Conservation (phyloP, 2,329 filamentous ascomycete species). For the Colletotrichum sp. region DNA sequence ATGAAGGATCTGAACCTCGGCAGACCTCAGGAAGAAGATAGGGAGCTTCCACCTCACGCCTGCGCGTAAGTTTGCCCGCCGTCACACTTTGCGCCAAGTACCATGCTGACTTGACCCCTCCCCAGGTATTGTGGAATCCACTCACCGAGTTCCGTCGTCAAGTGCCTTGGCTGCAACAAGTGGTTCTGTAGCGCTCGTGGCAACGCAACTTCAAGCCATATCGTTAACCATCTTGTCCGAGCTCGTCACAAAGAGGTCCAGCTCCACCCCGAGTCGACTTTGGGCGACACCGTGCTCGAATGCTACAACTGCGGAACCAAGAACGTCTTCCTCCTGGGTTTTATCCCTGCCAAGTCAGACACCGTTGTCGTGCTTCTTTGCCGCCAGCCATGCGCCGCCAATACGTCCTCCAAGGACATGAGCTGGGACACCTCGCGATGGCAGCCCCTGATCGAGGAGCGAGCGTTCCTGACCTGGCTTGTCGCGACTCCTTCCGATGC, state of each 20-base stretch:
- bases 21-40: slow-evolving; percentile 74
- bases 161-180: slow-evolving; percentile 93
- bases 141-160: slow-evolving; percentile 92
- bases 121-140: slow-evolving; percentile 94
- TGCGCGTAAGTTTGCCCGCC: slow-evolving; percentile 76
- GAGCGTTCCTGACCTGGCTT: slow-evolving; percentile 93
- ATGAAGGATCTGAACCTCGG: slow-evolving; percentile 67
- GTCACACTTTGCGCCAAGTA: not conserved
- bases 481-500: slow-evolving; percentile 88
- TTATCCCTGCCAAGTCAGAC: slow-evolving; percentile 98
- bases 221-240: slow-evolving; percentile 96
- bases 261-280: slow-evolving; percentile 88
- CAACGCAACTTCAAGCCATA: slow-evolving; percentile 95
- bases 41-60: slow-evolving; percentile 90
- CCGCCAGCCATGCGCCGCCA: slow-evolving; percentile 93
- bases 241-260: slow-evolving; percentile 99
- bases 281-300: slow-evolving; percentile 95
- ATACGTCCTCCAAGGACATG: slow-evolving; percentile 98
- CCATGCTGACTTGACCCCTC: not conserved
- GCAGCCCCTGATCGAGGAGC: slow-evolving; percentile 97
- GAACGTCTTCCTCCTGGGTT: slow-evolving; percentile 96
- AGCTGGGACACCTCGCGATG: slow-evolving; percentile 98
- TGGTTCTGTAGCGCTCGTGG: slow-evolving; percentile 99
- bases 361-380: slow-evolving; percentile 97
- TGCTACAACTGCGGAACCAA: slow-evolving; percentile 99